Conservation (phyloP, 169 alveolate species). For the Plasmodium gonderi region DNA sequence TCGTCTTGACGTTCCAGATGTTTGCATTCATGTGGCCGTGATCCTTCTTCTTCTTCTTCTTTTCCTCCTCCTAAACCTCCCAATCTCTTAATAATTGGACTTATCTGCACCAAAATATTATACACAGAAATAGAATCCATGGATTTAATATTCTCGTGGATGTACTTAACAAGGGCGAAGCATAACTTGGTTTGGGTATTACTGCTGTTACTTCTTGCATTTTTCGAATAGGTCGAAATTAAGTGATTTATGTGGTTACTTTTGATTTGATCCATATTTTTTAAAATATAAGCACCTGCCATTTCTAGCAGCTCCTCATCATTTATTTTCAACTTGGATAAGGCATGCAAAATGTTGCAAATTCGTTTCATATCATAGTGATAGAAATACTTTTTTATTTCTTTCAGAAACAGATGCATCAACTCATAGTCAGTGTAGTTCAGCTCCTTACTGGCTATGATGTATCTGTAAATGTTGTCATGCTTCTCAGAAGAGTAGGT, state of each 20-base stretch:
- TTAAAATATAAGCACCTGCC: slow-evolving; percentile 3
- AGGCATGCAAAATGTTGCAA: slow-evolving; percentile 23
- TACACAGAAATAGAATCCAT: slow-evolving; percentile 73
- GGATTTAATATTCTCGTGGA: slow-evolving; percentile 15
- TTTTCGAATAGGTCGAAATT: slow-evolving; percentile 41
- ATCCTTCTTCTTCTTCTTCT: not conserved
- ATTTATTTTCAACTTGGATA: slow-evolving; percentile 22
- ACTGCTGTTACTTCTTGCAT: not conserved
- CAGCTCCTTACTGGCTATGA: slow-evolving; percentile 55
- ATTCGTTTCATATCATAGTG: slow-evolving; percentile 34
- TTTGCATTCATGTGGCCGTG: too few species aligned
- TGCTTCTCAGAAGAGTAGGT: not conserved
- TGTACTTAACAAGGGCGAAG: slow-evolving; percentile 7
- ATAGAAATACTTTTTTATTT: slow-evolving; percentile 40
- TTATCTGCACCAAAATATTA: slow-evolving; percentile 38
- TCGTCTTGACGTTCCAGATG: too few species aligned
- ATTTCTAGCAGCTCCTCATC: slow-evolving; percentile 40
- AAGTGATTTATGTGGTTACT: slow-evolving; percentile 53
- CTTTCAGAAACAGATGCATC: slow-evolving; percentile 16
- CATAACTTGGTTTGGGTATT: not conserved
- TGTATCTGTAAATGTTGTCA: slow-evolving; percentile 47
- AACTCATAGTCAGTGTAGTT: slow-evolving; percentile 55
- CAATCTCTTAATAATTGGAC: not conserved
- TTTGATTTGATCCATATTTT: slow-evolving; percentile 15
- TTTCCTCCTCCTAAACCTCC: not conserved